Conservation (phyloP, 768 basidiomycete genomes). For the Macrocybe gigantea region DNA sequence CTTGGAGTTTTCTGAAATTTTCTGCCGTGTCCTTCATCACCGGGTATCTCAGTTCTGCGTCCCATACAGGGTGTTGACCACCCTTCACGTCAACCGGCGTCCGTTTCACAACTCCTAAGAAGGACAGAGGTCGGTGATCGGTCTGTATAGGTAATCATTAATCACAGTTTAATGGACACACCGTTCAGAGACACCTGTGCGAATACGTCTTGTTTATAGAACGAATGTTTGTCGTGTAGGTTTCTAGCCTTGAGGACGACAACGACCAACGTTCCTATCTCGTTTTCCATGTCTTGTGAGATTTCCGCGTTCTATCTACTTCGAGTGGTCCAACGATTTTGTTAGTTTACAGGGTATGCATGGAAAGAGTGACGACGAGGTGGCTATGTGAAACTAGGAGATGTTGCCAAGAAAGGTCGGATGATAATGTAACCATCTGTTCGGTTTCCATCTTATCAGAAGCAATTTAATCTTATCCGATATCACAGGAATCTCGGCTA, state of each 20-base stretch:
- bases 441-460: background rate
- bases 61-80: constrained; percentile 93
- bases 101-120: constrained; percentile 51
- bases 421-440: background rate
- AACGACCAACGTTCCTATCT: constrained; percentile 78
- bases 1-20: constrained; percentile 57
- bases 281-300: constrained; percentile 9
- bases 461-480: constrained; percentile 8
- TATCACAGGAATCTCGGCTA: background rate
- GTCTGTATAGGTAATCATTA: background rate
- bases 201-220: constrained; percentile 91
- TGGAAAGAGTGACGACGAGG: too few relatives aligned
- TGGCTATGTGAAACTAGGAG: background rate
- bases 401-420: too few relatives aligned
- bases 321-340: too few relatives aligned
- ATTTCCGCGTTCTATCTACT: too few relatives aligned
- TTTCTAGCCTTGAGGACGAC: constrained; percentile 84
- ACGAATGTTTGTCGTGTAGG: constrained; percentile 73
- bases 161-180: constrained; percentile 10
- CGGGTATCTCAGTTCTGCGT: constrained; percentile 78
- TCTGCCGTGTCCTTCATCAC: constrained; percentile 52
- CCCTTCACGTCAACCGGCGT: constrained; percentile 78
- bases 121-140: background rate
- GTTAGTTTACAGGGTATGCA: too few relatives aligned
- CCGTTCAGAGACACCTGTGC: constrained; percentile 58